These are phyloP conservation scores for Citrus hindsii DNA, from an alignment of 345 rosid genomes.

Conservation along the genomic window DNA sequence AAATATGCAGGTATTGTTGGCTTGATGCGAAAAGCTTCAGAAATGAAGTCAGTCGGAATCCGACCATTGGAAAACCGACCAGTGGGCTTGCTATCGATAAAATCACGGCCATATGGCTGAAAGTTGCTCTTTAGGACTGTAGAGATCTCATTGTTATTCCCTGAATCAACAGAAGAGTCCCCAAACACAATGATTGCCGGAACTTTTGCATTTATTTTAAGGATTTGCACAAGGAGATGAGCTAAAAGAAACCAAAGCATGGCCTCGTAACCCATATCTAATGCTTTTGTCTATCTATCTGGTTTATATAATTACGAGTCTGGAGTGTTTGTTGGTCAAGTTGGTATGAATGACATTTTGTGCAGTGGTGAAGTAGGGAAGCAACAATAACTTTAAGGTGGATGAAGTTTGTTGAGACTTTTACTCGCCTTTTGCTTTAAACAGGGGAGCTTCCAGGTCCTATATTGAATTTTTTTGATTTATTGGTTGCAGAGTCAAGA, in stretches of 20 bases:
- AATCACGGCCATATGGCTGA: constrained; percentile 78
- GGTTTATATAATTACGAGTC: background rate
- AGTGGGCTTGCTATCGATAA: constrained; percentile 49
- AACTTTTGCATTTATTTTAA: constrained; percentile 31
- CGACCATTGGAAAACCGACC: constrained; percentile 83
- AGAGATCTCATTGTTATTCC: constrained; percentile 74
- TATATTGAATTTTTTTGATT: background rate
- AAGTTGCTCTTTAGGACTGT: constrained; percentile 72
- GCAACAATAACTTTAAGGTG: background rate
- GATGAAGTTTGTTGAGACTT: constrained; percentile 30
- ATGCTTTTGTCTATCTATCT: background rate
- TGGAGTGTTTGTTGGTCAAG: constrained; percentile 27
- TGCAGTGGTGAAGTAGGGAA: constrained; percentile 10
- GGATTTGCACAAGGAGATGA: constrained; percentile 33
- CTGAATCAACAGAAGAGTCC: constrained; percentile 75
- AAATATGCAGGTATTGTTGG: constrained; percentile 68
- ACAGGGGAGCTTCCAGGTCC: background rate
- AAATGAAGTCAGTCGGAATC: constrained; percentile 65
- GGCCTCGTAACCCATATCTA: constrained; percentile 32
- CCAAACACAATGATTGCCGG: constrained; percentile 73
- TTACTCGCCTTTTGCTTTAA: constrained; percentile 9
- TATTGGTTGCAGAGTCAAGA: background rate
- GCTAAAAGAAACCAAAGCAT: constrained; percentile 18
- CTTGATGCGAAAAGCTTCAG: constrained; percentile 74
- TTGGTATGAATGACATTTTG: constrained; percentile 24